Conservation (phyloP, 108 stramenopile genomes). For the Nitzschia sp. region DNA sequence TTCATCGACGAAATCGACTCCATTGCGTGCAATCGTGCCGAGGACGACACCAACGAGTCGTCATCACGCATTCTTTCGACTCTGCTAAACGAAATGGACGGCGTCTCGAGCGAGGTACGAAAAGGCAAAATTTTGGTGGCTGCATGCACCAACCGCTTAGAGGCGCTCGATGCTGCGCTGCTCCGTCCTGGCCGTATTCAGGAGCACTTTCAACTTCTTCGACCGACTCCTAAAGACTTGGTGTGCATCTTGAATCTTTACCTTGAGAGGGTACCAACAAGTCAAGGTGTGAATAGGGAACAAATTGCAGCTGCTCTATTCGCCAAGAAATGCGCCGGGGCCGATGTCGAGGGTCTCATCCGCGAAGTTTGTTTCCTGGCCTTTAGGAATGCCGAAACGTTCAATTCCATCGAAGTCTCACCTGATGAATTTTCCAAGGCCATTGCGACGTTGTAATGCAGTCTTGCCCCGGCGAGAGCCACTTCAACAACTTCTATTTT, state of each 20-base stretch:
- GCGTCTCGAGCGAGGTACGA: constrained; percentile 65
- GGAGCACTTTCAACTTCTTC: constrained; percentile 63
- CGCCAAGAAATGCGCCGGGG: constrained; percentile 45
- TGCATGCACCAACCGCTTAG: constrained; percentile 96
- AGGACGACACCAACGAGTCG: constrained; percentile 55
- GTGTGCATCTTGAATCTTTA: constrained; percentile 53
- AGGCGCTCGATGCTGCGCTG: constrained; percentile 91
- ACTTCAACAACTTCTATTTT: too few relatives aligned
- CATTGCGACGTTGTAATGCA: neutral
- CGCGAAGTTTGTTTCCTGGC: constrained; percentile 60
- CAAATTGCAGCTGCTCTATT: constrained; percentile 35
- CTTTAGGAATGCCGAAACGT: constrained; percentile 1
- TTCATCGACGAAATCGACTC: constrained; percentile 99
- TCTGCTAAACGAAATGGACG: constrained; percentile 98
- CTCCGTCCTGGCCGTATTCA: constrained; percentile 95
- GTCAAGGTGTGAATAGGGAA: constrained; percentile 18
- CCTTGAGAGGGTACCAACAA: constrained; percentile 29
- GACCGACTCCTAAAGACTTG: constrained; percentile 50
- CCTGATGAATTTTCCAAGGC: constrained; percentile 10
- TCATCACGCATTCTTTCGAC: constrained; percentile 85
- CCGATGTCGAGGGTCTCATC: constrained; percentile 71
- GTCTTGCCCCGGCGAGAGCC: neutral
- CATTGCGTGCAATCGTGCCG: constrained; percentile 85
- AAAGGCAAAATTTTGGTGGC: constrained; percentile 87
- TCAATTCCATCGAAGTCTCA: constrained; percentile 7